Conservation (phyloP, 1,139 yeast species). For the Debaryomyces singareniensis region DNA sequence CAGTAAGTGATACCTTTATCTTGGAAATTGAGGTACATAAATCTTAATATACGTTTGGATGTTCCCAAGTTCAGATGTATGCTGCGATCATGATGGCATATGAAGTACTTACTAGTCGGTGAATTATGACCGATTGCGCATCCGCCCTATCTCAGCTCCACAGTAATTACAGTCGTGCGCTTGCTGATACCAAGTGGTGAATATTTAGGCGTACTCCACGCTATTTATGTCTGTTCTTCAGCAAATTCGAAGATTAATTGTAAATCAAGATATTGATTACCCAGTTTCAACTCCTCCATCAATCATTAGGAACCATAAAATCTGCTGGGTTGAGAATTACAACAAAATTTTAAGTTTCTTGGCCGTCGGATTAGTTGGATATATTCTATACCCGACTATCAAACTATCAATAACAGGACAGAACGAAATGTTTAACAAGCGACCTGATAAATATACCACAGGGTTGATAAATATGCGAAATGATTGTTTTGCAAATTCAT, state of each 20-base stretch:
- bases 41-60: too few relatives aligned
- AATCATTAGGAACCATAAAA: neutral
- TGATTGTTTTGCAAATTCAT: constrained; percentile 92
- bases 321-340: neutral
- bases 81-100: too few relatives aligned
- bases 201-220: too few relatives aligned
- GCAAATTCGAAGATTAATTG: constrained; percentile 6
- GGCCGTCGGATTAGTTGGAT: constrained; percentile 10
- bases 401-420: constrained; percentile 1
- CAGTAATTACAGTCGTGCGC: too few relatives aligned
- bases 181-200: too few relatives aligned
- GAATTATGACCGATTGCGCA: too few relatives aligned
- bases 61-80: too few relatives aligned
- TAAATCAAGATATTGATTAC: constrained; percentile 5
- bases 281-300: neutral
- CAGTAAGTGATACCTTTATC: too few relatives aligned
- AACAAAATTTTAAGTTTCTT: constrained; percentile 6
- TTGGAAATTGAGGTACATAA: too few relatives aligned
- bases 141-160: too few relatives aligned
- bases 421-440: constrained; percentile 36
- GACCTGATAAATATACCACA: constrained; percentile 74
- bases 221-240: constrained; percentile 7
- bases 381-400: constrained; percentile 21
- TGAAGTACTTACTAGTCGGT: too few relatives aligned
- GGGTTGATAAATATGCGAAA: constrained; percentile 78